Percentiles rank a stretch among this genome's conserved stretches.
Conservation (phyloP, 140 eudicot genomes). For the Erigeron philadelphicus region DNA sequence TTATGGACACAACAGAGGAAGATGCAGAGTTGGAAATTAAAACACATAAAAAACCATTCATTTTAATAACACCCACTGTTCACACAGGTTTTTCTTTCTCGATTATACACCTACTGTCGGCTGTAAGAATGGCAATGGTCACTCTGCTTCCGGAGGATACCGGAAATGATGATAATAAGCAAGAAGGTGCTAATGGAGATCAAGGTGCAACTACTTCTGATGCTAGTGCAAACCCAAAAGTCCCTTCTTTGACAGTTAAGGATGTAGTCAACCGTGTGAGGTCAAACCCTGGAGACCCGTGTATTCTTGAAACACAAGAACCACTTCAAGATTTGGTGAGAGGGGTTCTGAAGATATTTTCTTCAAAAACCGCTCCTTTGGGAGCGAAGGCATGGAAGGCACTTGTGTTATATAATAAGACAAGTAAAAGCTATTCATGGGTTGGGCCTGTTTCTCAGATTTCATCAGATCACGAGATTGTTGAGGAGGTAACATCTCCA, state of each 20-base stretch:
- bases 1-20: conserved; percentile 39
- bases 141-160: conserved; percentile 64
- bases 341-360: conserved; percentile 78
- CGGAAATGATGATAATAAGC: conserved; percentile 34
- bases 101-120: conserved; percentile 81
- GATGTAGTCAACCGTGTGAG: conserved; percentile 84
- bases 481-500: conserved; percentile 90
- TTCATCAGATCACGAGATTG: conserved; percentile 47
- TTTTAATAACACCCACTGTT: conserved; percentile 69
- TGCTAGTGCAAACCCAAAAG: conserved; percentile 32
- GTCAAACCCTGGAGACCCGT: conserved; percentile 93
- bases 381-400: conserved; percentile 98
- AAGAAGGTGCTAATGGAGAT: conserved; percentile 28
- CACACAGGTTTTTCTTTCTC: conserved; percentile 90
- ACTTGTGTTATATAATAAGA: conserved; percentile 60
- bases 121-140: conserved; percentile 83
- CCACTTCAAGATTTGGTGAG: conserved; percentile 89
- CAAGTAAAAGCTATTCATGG: conserved; percentile 82
- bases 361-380: conserved; percentile 85
- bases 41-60: conserved; percentile 62
- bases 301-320: conserved; percentile 91
- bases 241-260: conserved; percentile 71
- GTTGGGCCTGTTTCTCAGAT: conserved; percentile 54
- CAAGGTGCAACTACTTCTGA: conserved; percentile 27
- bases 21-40: conserved; percentile 55